These are phyloP conservation scores for Carex myosuroides DNA, from an alignment of 176 grass and related monocot genomes.

Conservation along the genomic window DNA sequence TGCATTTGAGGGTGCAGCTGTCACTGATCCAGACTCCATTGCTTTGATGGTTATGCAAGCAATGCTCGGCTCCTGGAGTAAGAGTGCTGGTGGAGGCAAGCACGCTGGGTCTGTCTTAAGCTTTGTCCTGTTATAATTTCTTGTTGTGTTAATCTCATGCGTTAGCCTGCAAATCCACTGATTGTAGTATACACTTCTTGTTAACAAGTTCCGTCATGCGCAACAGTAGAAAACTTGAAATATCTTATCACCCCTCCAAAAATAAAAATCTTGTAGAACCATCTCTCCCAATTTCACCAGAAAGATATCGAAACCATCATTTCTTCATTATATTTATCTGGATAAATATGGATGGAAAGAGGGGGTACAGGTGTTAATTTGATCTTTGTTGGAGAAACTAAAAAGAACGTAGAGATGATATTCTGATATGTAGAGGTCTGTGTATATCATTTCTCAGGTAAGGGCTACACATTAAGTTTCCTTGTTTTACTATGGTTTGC, in stretches of 20 bases:
- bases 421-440: background rate
- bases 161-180: background rate
- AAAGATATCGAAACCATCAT: background rate
- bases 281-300: background rate
- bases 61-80: conserved; percentile 97
- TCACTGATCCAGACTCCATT: conserved; percentile 89
- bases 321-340: background rate
- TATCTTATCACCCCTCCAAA: background rate
- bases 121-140: background rate
- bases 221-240: background rate
- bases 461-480: background rate
- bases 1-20: conserved; percentile 83
- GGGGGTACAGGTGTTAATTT: background rate
- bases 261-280: background rate
- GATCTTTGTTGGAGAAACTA: background rate
- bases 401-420: background rate
- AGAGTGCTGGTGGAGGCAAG: conserved; percentile 70
- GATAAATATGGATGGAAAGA: background rate
- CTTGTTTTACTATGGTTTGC: background rate
- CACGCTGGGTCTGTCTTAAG: conserved; percentile 63
- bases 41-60: conserved; percentile 98
- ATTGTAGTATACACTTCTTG: background rate
- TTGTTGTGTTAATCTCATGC: background rate
- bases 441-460: background rate
- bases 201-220: background rate